Percentiles rank a stretch among this genome's conserved stretches.
These are phyloP conservation scores for Arachis hypogaea DNA, from an alignment of 306 rosid species.

Conservation along the genomic window DNA sequence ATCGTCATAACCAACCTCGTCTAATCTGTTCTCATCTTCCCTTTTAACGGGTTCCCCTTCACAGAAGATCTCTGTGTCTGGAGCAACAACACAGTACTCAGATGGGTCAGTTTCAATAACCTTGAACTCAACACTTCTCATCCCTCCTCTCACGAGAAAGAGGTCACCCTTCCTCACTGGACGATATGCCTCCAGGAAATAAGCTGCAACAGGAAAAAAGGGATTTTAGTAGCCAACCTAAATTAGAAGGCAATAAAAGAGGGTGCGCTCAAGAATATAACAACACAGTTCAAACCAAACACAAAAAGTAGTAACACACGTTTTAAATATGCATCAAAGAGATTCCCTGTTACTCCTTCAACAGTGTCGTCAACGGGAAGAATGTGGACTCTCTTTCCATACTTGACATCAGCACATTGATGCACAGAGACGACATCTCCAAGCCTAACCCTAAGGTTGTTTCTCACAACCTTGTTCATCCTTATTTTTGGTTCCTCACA, in stretches of 20 bases:
- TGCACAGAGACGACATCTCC: conserved; percentile 97
- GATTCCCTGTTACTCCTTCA: conserved; percentile 87
- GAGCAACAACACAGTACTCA: conserved; percentile 97
- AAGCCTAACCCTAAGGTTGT: conserved; percentile 92
- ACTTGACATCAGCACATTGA: conserved; percentile 90
- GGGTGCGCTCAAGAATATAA: not conserved
- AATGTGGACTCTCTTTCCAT: conserved; percentile 90
- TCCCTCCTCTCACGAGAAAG: conserved; percentile 98
- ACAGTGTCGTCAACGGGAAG: conserved; percentile 94
- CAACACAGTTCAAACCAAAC: not conserved
- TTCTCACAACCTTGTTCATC: conserved; percentile 94
- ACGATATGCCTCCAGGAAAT: conserved; percentile 90
- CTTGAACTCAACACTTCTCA: conserved; percentile 98
- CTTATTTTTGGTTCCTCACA: conserved; percentile 91
- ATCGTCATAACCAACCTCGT: conserved; percentile 98
- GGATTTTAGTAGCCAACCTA: conserved; percentile 23
- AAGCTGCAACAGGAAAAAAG: conserved; percentile 60
- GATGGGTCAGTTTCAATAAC: conserved; percentile 91
- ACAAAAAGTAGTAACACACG: conserved; percentile 56
- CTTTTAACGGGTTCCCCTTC: conserved; percentile 92
- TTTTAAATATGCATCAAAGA: conserved; percentile 87
- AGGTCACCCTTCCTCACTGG: conserved; percentile 94
- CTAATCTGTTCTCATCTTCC: conserved; percentile 92
- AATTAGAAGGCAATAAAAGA: conserved; percentile 1
- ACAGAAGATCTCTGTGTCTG: conserved; percentile 95